Conservation (phyloP, 179 eudicot species). For the Vitellaria paradoxa region DNA sequence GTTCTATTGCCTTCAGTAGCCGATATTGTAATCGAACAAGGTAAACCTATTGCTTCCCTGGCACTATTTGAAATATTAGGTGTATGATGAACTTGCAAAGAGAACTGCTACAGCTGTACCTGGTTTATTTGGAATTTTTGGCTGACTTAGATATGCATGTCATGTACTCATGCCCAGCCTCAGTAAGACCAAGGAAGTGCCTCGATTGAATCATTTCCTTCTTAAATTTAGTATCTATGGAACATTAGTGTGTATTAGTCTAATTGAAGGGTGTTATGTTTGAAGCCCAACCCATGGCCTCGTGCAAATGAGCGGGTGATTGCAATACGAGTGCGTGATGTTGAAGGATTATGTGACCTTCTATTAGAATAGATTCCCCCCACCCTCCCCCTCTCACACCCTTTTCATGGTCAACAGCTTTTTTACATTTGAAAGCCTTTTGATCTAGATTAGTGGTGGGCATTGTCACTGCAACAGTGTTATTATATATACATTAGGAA, state of each 20-base stretch:
- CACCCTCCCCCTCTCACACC: not conserved
- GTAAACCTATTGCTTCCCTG: conserved; percentile 26
- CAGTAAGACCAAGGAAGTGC: not conserved
- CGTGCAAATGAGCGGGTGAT: too few species aligned
- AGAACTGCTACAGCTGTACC: too few species aligned
- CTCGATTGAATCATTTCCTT: not conserved
- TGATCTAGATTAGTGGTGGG: not conserved
- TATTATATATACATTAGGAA: not conserved
- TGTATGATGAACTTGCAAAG: too few species aligned
- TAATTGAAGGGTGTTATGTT: not conserved
- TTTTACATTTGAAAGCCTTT: not conserved
- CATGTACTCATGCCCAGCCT: not conserved
- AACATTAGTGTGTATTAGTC: not conserved
- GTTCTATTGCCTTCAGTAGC: conserved; percentile 69
- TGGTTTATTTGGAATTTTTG: not conserved
- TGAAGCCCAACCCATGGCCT: not conserved
- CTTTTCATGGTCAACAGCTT: not conserved
- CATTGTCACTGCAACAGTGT: not conserved
- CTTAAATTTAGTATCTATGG: not conserved
- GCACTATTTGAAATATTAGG: not conserved
- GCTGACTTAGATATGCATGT: not conserved
- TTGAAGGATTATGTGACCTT: not conserved
- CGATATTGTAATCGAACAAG: conserved; percentile 86
- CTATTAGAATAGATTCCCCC: not conserved
- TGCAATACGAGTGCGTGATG: not conserved